These are phyloP conservation scores for Mycena sp. DNA, from an alignment of 1,284 basidiomycete genomes.

Conservation along the genomic window DNA sequence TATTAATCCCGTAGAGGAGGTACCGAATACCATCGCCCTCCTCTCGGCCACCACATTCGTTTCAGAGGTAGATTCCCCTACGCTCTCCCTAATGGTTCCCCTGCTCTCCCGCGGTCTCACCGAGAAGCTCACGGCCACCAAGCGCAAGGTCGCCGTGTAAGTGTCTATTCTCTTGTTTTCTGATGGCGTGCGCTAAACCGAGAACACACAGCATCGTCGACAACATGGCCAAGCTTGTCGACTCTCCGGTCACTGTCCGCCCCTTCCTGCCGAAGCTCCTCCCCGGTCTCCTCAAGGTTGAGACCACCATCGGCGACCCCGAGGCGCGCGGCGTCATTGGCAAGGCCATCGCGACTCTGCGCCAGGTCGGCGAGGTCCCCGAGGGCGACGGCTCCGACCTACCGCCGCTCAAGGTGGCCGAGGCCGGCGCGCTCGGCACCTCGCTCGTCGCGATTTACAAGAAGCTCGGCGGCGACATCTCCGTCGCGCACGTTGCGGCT, in stretches of 20 bases:
- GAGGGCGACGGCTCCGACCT: constrained; percentile 89
- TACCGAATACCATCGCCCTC: constrained; percentile 94
- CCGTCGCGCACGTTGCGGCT: constrained; percentile 66
- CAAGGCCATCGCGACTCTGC: constrained; percentile 92
- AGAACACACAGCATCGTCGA: constrained; percentile 78
- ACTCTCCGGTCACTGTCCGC: constrained; percentile 93
- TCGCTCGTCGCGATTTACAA: constrained; percentile 83
- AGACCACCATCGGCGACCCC: constrained; percentile 92
- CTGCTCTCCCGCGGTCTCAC: constrained; percentile 95
- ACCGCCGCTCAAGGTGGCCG: constrained; percentile 81
- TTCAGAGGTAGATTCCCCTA: constrained; percentile 99
- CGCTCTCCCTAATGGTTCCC: constrained; percentile 99
- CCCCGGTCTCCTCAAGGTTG: constrained; percentile 94
- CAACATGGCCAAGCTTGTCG: constrained; percentile 99
- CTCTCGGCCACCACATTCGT: constrained; percentile 99
- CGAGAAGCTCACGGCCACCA: constrained; percentile 95
- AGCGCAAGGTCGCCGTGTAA: constrained; percentile 96
- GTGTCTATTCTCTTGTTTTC: constrained; percentile 40
- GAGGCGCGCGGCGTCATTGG: constrained; percentile 92
- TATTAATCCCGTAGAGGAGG: constrained; percentile 99
- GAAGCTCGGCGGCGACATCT: constrained; percentile 77
- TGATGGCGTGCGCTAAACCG: constrained; percentile 30
- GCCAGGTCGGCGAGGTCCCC: constrained; percentile 91
- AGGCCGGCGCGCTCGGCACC: constrained; percentile 71
- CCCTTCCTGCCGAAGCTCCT: constrained; percentile 97